Conservation (phyloP, 2,329 filamentous ascomycete species). For the Phoma herbarum region DNA sequence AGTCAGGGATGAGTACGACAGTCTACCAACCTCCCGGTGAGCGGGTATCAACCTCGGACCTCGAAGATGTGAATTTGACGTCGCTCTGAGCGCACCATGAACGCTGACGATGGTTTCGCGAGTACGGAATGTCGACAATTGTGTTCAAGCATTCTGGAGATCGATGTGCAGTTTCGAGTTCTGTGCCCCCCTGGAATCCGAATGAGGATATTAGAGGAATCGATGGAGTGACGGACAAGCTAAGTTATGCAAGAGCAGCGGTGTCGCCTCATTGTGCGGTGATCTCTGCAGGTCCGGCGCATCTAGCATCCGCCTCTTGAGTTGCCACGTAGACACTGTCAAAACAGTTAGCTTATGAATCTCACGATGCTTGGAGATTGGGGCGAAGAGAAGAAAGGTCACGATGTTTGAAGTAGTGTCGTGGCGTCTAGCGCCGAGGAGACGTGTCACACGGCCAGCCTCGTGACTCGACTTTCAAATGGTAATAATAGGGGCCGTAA, state of each 20-base stretch:
- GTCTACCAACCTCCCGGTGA: not conserved
- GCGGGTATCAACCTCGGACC: not conserved
- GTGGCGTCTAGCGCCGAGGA: constrained; percentile 36
- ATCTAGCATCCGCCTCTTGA: not conserved
- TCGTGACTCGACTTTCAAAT: constrained; percentile 35
- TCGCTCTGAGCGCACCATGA: constrained; percentile 1
- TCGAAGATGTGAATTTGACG: not conserved
- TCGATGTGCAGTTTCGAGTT: not conserved
- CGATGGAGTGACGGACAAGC: not conserved
- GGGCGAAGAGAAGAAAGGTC: constrained; percentile 41
- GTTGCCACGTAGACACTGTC: constrained; percentile 16
- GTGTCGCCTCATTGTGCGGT: not conserved
- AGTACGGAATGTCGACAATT: not conserved
- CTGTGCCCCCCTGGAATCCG: not conserved
- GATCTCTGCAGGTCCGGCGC: constrained; percentile 2
- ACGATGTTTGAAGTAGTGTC: constrained; percentile 44
- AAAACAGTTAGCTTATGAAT: constrained; percentile 18
- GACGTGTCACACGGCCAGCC: constrained; percentile 36
- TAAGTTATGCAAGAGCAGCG: not conserved
- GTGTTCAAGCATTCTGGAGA: not conserved
- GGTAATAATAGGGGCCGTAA: constrained; percentile 22
- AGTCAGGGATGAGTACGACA: not conserved
- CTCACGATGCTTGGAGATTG: constrained; percentile 25
- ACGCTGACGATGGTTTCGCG: not conserved
- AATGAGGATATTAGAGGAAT: not conserved